phyloP scores from a whole-genome alignment of 768 basidiomycete species.

The Boletus coccyginus region DNA sequence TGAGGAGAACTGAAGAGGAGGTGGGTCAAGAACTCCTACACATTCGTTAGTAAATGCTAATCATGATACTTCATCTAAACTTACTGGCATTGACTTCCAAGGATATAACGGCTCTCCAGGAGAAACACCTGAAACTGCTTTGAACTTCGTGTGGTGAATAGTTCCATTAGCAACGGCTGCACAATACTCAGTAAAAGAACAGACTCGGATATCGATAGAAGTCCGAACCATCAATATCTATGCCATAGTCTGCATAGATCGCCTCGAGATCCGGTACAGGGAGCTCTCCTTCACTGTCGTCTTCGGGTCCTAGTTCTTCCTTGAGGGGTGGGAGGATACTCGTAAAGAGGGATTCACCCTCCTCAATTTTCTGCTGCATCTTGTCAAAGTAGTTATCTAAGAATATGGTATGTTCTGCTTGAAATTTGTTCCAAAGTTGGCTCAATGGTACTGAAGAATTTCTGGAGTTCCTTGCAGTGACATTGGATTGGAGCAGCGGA shows the following conservation, averaged over 20 bases:
- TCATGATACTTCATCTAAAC: neutral
- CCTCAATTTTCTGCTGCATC: neutral
- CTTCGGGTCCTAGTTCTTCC: conserved; percentile 9
- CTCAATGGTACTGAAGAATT: neutral
- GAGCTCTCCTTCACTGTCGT: neutral
- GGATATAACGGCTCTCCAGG: conserved; percentile 4
- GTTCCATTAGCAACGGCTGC: neutral
- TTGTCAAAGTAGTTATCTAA: conserved; percentile 8
- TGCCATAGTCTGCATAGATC: neutral
- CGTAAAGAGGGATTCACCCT: neutral
- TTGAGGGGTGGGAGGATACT: neutral
- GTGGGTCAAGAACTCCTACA: conserved; percentile 31
- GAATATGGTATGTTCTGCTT: neutral
- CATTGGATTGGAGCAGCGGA: neutral
- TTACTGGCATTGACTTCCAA: conserved; percentile 1
- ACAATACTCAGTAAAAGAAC: neutral
- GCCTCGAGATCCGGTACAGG: neutral
- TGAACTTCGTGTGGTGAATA: neutral
- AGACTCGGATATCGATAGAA: neutral
- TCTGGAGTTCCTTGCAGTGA: fast-evolving
- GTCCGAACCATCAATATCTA: neutral
- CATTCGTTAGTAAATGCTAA: neutral
- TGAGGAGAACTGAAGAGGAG: conserved; percentile 31
- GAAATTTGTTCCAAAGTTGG: conserved; percentile 10
- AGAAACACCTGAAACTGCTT: neutral